Base-by-base conservation (phyloP, 2,329 filamentous ascomycete species). In the Neurospora sp. region DNA sequence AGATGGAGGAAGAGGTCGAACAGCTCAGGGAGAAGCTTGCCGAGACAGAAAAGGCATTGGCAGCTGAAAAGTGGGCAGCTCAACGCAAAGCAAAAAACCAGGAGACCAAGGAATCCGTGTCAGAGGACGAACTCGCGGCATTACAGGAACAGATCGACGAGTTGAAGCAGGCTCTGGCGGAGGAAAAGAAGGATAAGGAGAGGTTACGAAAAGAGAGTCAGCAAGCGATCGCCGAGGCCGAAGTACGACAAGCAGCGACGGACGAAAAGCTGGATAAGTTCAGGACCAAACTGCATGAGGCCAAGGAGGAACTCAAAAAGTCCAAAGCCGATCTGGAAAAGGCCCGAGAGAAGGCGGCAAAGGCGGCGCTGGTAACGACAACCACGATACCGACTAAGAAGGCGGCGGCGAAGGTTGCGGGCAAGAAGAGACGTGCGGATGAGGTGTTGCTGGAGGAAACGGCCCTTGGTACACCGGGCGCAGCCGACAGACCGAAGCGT, bases 261-360 rank as follows among this genome's bases (percentile, higher is more conserved):
- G 90, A 94, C 73, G 88, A 89, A 72, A 91, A 91, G 73, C 80
- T 96, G 17, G 88, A 88, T 68, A 87, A 87, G 23, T 85, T 92
- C 76, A 88, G 89, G 76, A 85, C 85, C 69, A 94, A 93, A 78
- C 81, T 95, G 23, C 88, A 87, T 68, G 83, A 87, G 10, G 86
- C 88, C 0, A 92, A 93, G 72, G 88, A 91, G 39, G 89, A 92
- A 76, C 85, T 96, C 36, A 93, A 92, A 77, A 86, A 90, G 76
- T 79, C 81, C 28, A 81, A 81, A n/a, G 77, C 79, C 2, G 82
- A 85, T 70, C 78, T 86, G 12, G 79, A 79, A 28, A 78, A 80
- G 67, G 79, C 78, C 1, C 77, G 80, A 65, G 76, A 78, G 40
- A 68, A 80, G 78, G 52, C 83, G 83, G 72, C 79, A 84, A 68